phyloP scores from a whole-genome alignment of 2,329 filamentous ascomycete species.

The Macroventuria anomochaeta region DNA sequence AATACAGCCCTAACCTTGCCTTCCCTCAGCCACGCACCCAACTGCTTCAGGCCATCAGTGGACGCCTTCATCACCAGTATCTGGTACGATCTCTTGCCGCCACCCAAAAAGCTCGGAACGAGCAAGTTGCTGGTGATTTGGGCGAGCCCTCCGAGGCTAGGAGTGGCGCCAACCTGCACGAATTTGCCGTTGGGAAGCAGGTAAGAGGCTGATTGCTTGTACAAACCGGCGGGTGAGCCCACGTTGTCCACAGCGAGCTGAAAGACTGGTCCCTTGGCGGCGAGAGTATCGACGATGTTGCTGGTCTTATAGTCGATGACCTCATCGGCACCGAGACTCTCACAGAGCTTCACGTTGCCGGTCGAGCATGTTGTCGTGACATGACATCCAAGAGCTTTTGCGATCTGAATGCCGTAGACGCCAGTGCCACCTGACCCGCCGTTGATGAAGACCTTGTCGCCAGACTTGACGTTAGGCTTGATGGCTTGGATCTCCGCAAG shows the following conservation, averaged over 20 bases:
- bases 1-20: slow-evolving; percentile 65
- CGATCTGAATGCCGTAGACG: slow-evolving; percentile 67
- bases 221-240: slow-evolving; percentile 58
- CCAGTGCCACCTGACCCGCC: slow-evolving; percentile 69
- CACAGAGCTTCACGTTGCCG: slow-evolving; percentile 63
- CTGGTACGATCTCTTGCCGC: slow-evolving; percentile 56
- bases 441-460: slow-evolving; percentile 67
- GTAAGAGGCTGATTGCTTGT: slow-evolving; percentile 60
- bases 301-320: slow-evolving; percentile 65
- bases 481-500: slow-evolving; percentile 51
- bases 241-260: slow-evolving; percentile 66
- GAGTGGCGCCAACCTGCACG: slow-evolving; percentile 39
- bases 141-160: slow-evolving; percentile 31
- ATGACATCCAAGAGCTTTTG: slow-evolving; percentile 64
- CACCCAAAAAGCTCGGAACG: slow-evolving; percentile 58
- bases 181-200: slow-evolving; percentile 59
- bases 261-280: slow-evolving; percentile 58
- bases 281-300: slow-evolving; percentile 57
- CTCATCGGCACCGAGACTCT: slow-evolving; percentile 66
- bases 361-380: slow-evolving; percentile 67
- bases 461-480: slow-evolving; percentile 46
- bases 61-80: slow-evolving; percentile 50
- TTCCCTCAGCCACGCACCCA: slow-evolving; percentile 64
- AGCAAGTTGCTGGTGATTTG: slow-evolving; percentile 49
- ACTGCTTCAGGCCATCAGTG: slow-evolving; percentile 54